Base-by-base conservation (phyloP, 257 asterid species). In the Solanum dulcamara region DNA sequence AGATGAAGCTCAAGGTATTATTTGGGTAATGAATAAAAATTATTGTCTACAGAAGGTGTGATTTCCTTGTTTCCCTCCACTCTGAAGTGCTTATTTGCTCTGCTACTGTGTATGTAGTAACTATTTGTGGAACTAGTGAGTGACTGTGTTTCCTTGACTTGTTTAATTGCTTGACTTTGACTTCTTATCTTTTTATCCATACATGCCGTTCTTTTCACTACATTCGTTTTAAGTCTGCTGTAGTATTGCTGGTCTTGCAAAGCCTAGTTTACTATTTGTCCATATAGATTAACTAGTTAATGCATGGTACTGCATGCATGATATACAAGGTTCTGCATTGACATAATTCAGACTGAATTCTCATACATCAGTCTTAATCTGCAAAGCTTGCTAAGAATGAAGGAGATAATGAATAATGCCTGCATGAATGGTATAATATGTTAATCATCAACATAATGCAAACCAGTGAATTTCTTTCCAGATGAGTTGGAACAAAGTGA, bases 401-500 rank as follows among this genome's bases (percentile, higher is more conserved):
- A 3, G 3, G 35, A 77, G 83, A 28, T 77, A 28, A 28, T 28
- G 44, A 32, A 30, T 79, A 79, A 48, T 48, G 64, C 11, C 11
- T 28, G 44, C 64, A 79, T 30, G 40, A 30, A 48, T 48, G 82
- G 35, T 79, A 79, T 79, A 30, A 28, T 30, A 17, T 30, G 83
- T 30, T 48, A 48, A 30, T 30, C 44, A 79, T 79, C 83, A 48
- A 79, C 30, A 79, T 79, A 48, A 28, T 79, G n/a, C 62, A 18
- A 30, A 30, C 28, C 44, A 6, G 20, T 30, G 26, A 48, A 79
- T 79, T 79, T 79, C 83, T 79, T 79, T 79, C 64, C 83, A 79
- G 83, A 79, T 79, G 64, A 48, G 28, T 79, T 30, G 64, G 83
- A 50, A 48, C 66, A 48, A 48, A 71, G 84, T 67, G 89, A 77